These are phyloP conservation scores for Yamadazyma sp. DNA, from an alignment of 805 yeast species.

Conservation along the genomic window DNA sequence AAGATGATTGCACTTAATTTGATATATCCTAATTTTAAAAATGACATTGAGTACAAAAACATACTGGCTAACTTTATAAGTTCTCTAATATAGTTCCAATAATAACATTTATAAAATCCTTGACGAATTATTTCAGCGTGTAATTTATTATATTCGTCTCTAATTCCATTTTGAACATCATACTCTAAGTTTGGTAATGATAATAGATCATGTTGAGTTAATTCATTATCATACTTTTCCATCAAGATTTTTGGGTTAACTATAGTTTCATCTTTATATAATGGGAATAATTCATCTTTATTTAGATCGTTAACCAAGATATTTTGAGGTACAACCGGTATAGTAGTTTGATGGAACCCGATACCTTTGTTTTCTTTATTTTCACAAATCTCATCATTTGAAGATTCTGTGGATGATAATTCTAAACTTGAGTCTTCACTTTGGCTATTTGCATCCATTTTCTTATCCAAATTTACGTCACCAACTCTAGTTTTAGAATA, in stretches of 20 bases:
- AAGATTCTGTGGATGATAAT: not conserved
- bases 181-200: slow-evolving; percentile 64
- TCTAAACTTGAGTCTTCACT: slow-evolving; percentile 11
- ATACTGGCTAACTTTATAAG: slow-evolving; percentile 55
- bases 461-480: not conserved
- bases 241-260: slow-evolving; percentile 56
- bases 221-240: slow-evolving; percentile 55
- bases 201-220: slow-evolving; percentile 54
- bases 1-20: slow-evolving; percentile 58
- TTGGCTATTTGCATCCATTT: slow-evolving; percentile 2
- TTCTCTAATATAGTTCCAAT: slow-evolving; percentile 72
- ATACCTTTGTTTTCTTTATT: not conserved
- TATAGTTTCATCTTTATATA: slow-evolving; percentile 25
- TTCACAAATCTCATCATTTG: not conserved
- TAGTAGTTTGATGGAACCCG: slow-evolving; percentile 16
- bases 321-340: slow-evolving; percentile 52
- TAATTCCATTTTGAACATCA: slow-evolving; percentile 57
- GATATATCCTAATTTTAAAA: slow-evolving; percentile 46
- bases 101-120: slow-evolving; percentile 71
- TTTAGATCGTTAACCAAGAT: slow-evolving; percentile 38
- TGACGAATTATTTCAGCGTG: slow-evolving; percentile 52
- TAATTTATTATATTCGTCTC: slow-evolving; percentile 56
- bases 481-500: slow-evolving; percentile 14
- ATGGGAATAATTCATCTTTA: slow-evolving; percentile 32
- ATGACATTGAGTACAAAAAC: slow-evolving; percentile 46